phyloP scores from a whole-genome alignment of 116 monocot species.

The Phalaenopsis hybrid region DNA sequence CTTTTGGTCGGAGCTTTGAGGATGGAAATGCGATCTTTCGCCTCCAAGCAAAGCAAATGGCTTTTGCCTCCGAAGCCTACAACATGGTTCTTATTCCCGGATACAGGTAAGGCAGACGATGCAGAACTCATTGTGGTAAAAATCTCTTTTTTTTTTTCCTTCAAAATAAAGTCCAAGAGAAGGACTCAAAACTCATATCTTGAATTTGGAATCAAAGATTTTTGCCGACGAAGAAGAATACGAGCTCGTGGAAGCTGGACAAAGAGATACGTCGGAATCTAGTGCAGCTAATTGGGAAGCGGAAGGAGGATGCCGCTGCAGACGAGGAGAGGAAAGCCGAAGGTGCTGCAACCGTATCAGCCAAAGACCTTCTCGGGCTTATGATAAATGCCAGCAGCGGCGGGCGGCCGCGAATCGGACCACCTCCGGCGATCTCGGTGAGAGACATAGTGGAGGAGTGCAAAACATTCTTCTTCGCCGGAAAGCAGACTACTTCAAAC shows the following conservation, averaged over 20 bases:
- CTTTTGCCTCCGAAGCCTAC: conserved; percentile 77
- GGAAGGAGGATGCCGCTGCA: conserved; percentile 3
- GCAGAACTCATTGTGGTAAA: no score
- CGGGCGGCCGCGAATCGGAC: not conserved
- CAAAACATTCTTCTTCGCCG: conserved; percentile 71
- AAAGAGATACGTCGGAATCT: conserved; percentile 59
- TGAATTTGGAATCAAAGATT: conserved; percentile 34
- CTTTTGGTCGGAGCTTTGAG: conserved; percentile 72
- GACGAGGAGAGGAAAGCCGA: conserved; percentile 20
- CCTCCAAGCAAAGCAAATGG: conserved; percentile 76
- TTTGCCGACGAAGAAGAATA: conserved; percentile 73
- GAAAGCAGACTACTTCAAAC: conserved; percentile 52
- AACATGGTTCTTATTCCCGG: conserved; percentile 76
- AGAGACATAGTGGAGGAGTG: conserved; percentile 81
- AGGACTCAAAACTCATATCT: not conserved
- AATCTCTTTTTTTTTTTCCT: no score
- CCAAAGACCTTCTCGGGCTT: conserved; percentile 68
- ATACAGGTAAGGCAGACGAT: conserved; percentile 38
- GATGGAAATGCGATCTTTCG: conserved; percentile 76
- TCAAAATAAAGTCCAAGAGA: not conserved
- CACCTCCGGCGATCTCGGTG: conserved; percentile 24
- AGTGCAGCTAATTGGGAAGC: conserved; percentile 43
- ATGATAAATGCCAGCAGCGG: conserved; percentile 55
- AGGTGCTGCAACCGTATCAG: not conserved
- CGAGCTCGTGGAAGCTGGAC: conserved; percentile 73